phyloP scores from a whole-genome alignment of 805 yeast genomes.

The Lipomyces orientalis region DNA sequence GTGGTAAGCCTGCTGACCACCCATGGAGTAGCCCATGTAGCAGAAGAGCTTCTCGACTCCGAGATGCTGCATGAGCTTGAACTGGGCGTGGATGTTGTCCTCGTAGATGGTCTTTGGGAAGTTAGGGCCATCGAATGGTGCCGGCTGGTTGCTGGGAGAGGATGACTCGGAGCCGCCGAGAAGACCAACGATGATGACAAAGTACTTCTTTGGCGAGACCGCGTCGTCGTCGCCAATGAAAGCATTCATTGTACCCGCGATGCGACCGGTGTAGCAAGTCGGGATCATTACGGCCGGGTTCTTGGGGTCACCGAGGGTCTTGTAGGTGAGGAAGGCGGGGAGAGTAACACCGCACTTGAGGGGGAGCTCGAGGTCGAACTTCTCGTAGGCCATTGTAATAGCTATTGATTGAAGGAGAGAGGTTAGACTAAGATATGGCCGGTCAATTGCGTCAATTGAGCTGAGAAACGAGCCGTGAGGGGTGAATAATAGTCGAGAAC shows the following conservation, averaged over 20 bases:
- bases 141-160: conserved; percentile 36
- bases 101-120: conserved; percentile 37
- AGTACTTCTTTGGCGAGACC: conserved; percentile 34
- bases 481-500: background rate
- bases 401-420: background rate
- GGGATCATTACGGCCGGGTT: conserved; percentile 38
- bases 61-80: conserved; percentile 26
- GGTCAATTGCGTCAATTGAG: background rate
- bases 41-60: conserved; percentile 36
- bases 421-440: background rate
- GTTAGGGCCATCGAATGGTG: conserved; percentile 36
- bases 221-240: conserved; percentile 33
- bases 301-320: conserved; percentile 36
- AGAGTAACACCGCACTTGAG: conserved; percentile 36
- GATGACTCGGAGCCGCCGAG: conserved; percentile 38
- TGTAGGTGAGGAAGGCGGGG: conserved; percentile 35
- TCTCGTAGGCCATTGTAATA: conserved; percentile 31
- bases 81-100: conserved; percentile 37
- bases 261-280: conserved; percentile 37
- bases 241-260: conserved; percentile 30
- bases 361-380: conserved; percentile 31
- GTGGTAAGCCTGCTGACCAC: conserved; percentile 38
- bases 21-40: conserved; percentile 38
- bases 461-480: background rate
- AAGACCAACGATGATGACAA: conserved; percentile 35